Conservation (phyloP, 306 rosid genomes). For the Morella rubra region DNA sequence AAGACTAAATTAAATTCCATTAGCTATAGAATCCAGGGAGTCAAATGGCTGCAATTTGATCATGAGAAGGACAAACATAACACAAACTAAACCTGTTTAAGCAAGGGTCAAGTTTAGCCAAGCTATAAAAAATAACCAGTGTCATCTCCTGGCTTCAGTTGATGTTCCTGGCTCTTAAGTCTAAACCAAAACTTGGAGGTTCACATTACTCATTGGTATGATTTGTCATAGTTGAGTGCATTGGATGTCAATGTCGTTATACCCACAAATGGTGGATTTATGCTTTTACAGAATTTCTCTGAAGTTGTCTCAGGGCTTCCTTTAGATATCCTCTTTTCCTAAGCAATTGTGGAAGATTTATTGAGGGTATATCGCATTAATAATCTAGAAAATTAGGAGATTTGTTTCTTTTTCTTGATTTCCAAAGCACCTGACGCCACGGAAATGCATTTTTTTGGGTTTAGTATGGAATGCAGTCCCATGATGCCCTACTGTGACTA, state of each 20-base stretch:
- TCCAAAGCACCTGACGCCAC: constrained; percentile 13
- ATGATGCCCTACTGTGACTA: constrained; percentile 8
- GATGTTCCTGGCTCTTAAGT: constrained; percentile 6
- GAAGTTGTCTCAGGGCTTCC: background rate
- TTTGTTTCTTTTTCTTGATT: constrained; percentile 17
- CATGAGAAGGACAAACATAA: background rate
- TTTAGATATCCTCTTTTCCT: background rate
- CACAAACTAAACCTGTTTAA: constrained; percentile 21
- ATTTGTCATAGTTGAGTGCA: no score
- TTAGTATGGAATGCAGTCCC: background rate
- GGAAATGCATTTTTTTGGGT: background rate
- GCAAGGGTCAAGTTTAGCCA: constrained; percentile 15
- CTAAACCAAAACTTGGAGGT: constrained; percentile 15
- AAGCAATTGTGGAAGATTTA: constrained; percentile 4
- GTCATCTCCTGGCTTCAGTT: constrained; percentile 13
- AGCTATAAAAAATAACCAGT: constrained; percentile 19
- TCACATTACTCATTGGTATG: background rate
- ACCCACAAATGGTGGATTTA: background rate
- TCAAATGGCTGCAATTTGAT: constrained; percentile 9
- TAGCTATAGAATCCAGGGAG: background rate
- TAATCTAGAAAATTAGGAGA: constrained; percentile 10
- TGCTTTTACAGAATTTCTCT: constrained; percentile 10
- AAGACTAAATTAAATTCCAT: constrained; percentile 29
- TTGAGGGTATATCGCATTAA: constrained; percentile 1
- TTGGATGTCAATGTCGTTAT: no score